A percentile compares a stretch with the other conserved stretches of the same genome.
Evolutionary conservation across 2,329 filamentous ascomycete species (phyloP).

Genomic region (Fusarium duplospermum): DNA sequence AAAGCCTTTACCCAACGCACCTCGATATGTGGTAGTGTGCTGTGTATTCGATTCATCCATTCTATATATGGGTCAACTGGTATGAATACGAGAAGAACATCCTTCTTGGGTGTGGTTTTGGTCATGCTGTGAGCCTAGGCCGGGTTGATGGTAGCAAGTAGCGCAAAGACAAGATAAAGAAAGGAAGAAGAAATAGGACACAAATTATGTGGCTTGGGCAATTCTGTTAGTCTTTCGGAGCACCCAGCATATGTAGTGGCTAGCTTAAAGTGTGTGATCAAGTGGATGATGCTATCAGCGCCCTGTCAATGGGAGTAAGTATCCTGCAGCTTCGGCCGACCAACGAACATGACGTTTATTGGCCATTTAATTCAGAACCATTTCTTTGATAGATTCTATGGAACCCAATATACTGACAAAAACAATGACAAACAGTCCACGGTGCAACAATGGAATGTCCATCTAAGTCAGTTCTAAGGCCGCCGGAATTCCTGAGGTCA

Average conservation of each 20-base stretch:
- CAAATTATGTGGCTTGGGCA: neutral
- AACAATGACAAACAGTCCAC: neutral
- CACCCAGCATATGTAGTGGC: neutral
- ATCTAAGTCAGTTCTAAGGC: neutral
- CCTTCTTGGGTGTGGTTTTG: neutral
- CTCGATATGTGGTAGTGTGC: neutral
- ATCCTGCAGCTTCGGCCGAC: neutral
- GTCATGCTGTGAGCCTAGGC: neutral
- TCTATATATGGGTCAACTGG: neutral
- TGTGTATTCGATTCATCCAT: neutral
- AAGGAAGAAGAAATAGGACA: neutral
- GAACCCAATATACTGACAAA: neutral
- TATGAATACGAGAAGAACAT: neutral
- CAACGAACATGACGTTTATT: neutral
- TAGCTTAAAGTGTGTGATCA: neutral
- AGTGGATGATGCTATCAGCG: neutral
- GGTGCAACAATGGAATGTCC: neutral
- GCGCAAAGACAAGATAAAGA: neutral
- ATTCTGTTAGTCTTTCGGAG: no score
- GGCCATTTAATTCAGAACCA: neutral
- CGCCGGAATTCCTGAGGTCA: neutral
- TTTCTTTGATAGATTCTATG: neutral
- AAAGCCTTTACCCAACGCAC: neutral
- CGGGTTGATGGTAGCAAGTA: neutral
- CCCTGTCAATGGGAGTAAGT: neutral